A percentile compares a stretch with the other conserved stretches of the same genome.
Evolutionary conservation across 1,284 basidiomycete species (phyloP).

Genomic region (Ustilago tritici): DNA sequence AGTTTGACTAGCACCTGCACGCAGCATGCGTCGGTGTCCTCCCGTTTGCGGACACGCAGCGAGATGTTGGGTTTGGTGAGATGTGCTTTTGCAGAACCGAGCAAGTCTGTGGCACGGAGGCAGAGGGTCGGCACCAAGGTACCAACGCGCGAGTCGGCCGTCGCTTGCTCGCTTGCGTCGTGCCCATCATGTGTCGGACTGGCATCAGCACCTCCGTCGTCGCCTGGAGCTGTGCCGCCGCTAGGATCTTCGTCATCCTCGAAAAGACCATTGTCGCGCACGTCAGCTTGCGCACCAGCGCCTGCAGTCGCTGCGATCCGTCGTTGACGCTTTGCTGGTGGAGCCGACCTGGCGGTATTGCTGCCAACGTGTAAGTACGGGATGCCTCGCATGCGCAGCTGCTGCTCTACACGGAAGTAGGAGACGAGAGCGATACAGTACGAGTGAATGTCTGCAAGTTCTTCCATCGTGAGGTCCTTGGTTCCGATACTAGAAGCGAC

Average conservation of each 20-base stretch:
- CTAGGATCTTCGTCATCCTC: constrained; percentile 25
- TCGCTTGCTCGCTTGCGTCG: constrained; percentile 71
- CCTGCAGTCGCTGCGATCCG: not conserved
- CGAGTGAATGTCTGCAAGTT: constrained; percentile 53
- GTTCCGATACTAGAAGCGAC: constrained; percentile 5
- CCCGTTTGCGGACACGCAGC: constrained; percentile 88
- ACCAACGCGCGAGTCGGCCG: constrained; percentile 69
- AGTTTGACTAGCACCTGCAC: constrained; percentile 75
- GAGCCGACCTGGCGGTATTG: constrained; percentile 49
- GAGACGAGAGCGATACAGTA: constrained; percentile 83
- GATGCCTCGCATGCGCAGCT: constrained; percentile 84
- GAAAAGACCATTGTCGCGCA: constrained; percentile 32
- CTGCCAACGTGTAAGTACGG: constrained; percentile 82
- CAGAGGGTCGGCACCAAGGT: constrained; percentile 83
- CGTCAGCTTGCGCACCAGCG: constrained; percentile 6
- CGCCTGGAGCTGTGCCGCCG: constrained; percentile 4
- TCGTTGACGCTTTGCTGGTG: constrained; percentile 25
- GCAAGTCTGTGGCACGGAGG: constrained; percentile 82
- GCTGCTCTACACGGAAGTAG: constrained; percentile 85
- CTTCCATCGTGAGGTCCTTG: constrained; percentile 43
- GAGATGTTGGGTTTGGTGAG: constrained; percentile 90
- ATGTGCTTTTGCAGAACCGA: constrained; percentile 81
- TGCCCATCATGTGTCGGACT: constrained; percentile 21
- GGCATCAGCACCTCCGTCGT: not conserved
- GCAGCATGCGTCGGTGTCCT: constrained; percentile 79